A percentile compares a stretch with the other conserved stretches of the same genome.
Evolutionary conservation across 139 green algal species (phyloP).

Genomic region (Coelastrella sp.): DNA sequence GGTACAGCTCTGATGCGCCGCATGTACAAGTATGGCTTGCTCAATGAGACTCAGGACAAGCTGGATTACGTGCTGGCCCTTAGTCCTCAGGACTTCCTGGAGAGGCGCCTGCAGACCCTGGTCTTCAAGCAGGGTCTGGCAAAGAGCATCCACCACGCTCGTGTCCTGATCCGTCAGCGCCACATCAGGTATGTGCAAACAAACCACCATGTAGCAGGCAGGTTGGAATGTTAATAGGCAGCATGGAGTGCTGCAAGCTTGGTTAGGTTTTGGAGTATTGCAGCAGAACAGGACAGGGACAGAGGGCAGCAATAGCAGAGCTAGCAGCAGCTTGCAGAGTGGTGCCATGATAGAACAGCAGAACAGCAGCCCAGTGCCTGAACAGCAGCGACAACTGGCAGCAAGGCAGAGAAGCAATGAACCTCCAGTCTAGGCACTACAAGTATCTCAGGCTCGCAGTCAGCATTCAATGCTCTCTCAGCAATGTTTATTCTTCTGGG

Average conservation of each 20-base stretch:
- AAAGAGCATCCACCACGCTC: slow-evolving; percentile 99
- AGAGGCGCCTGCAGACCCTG: slow-evolving; percentile 95
- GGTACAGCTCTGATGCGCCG: slow-evolving; percentile 90
- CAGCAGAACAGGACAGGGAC: no score
- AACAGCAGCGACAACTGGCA: neutral
- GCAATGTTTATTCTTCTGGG: no score
- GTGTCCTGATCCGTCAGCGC: slow-evolving; percentile 97
- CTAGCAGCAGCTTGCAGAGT: no score
- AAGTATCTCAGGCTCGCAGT: no score
- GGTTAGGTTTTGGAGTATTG: no score
- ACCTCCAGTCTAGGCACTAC: no score
- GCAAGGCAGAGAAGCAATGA: neutral
- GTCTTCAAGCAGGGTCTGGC: slow-evolving; percentile 99
- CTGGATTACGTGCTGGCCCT: slow-evolving; percentile 99
- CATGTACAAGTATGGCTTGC: slow-evolving; percentile 98
- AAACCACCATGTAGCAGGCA: neutral
- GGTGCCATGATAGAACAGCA: neutral
- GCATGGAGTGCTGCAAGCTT: neutral
- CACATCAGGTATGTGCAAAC: slow-evolving; percentile 88
- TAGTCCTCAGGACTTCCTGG: slow-evolving; percentile 89
- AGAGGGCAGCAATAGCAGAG: neutral
- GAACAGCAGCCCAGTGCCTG: neutral
- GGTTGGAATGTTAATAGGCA: no score
- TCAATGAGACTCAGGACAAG: slow-evolving; percentile 97
- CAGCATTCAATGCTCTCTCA: no score